phyloP scores from a whole-genome alignment of 306 rosid species.

The Trifolium subterraneum region DNA sequence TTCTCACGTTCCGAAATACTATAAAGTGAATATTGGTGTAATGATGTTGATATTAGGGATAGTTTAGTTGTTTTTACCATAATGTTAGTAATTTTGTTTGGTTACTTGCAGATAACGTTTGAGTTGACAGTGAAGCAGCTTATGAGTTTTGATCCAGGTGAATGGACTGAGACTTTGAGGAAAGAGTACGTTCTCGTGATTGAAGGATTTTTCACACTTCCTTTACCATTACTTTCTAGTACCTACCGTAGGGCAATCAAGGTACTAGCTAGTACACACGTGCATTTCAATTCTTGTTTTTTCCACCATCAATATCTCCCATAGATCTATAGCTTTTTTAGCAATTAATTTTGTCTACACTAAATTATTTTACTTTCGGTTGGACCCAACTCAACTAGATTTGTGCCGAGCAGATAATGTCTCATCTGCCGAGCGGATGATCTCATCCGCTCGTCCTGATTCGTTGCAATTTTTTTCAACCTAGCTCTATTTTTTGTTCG shows the following conservation, averaged over 20 bases:
- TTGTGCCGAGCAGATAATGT: too few species aligned
- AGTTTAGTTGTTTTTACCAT: neutral
- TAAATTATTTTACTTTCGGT: too few species aligned
- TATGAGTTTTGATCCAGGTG: constrained; percentile 94
- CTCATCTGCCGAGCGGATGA: too few species aligned
- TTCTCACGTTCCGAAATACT: too few species aligned
- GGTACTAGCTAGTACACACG: constrained; percentile 40
- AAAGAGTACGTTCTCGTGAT: constrained; percentile 89
- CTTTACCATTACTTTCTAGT: constrained; percentile 75
- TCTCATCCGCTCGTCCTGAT: too few species aligned
- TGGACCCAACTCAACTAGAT: too few species aligned
- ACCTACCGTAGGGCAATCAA: constrained; percentile 89
- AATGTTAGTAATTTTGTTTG: neutral
- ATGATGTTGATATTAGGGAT: neutral
- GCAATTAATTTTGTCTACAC: too few species aligned
- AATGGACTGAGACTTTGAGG: constrained; percentile 83
- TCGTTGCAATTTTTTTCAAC: too few species aligned
- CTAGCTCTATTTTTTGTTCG: too few species aligned
- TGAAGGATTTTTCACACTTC: constrained; percentile 93
- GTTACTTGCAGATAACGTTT: constrained; percentile 81
- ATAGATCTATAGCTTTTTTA: too few species aligned
- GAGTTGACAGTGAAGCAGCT: constrained; percentile 96
- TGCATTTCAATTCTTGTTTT: neutral
- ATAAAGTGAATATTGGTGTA: neutral
- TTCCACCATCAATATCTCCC: neutral